Evolutionary conservation across 306 rosid genomes (phyloP).

Genomic region (Sindora glabra): DNA sequence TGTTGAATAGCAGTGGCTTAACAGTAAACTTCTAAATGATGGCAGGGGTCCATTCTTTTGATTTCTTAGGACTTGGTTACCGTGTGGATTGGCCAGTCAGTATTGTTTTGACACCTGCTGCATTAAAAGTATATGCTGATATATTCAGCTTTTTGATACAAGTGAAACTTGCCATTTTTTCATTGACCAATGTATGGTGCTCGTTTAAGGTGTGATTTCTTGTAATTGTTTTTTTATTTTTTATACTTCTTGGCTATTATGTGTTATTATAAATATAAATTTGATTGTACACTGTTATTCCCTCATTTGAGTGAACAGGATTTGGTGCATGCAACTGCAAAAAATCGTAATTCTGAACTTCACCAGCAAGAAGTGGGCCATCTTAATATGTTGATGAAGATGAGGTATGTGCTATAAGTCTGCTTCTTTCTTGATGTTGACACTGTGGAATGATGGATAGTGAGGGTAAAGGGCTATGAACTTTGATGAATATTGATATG

Average conservation of each 20-base stretch:
- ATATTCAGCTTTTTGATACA: slow-evolving; percentile 91
- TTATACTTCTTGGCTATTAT: not conserved
- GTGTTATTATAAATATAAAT: too few species aligned
- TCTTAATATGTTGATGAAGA: slow-evolving; percentile 58
- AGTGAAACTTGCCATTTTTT: slow-evolving; percentile 80
- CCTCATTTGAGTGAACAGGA: slow-evolving; percentile 47
- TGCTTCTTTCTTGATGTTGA: too few species aligned
- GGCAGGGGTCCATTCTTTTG: slow-evolving; percentile 87
- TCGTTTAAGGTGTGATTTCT: slow-evolving; percentile 67
- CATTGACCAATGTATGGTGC: slow-evolving; percentile 82
- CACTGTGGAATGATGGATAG: not conserved
- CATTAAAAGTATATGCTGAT: slow-evolving; percentile 73
- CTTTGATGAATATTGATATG: not conserved
- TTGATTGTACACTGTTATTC: slow-evolving; percentile 12
- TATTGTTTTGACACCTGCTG: slow-evolving; percentile 72
- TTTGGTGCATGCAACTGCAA: slow-evolving; percentile 32
- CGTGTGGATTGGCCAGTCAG: slow-evolving; percentile 86
- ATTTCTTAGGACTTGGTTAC: slow-evolving; percentile 91
- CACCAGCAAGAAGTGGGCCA: slow-evolving; percentile 34
- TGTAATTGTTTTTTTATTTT: not conserved
- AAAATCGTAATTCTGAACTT: slow-evolving; percentile 28
- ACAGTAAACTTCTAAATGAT: slow-evolving; percentile 14
- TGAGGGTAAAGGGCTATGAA: not conserved
- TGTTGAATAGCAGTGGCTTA: not conserved
- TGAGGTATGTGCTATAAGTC: slow-evolving; percentile 44